Conservation (phyloP, 768 basidiomycete species). For the Mycena galopus region DNA sequence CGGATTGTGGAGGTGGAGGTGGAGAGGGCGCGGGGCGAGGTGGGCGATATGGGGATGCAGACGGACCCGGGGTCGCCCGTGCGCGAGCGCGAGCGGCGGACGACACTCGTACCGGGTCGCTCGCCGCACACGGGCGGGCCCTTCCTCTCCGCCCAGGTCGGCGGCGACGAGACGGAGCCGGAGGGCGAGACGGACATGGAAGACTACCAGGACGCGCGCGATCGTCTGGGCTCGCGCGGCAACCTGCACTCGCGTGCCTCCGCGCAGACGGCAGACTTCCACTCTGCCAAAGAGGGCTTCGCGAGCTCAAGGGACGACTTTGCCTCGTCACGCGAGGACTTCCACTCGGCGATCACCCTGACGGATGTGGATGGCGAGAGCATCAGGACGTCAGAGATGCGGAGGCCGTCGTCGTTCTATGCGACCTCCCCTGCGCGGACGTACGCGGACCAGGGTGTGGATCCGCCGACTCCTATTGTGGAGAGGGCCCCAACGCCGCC, state of each 20-base stretch:
- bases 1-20: slow-evolving; percentile 48
- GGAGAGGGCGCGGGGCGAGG: slow-evolving; percentile 45
- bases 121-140: slow-evolving; percentile 40
- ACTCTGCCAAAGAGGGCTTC: slow-evolving; percentile 10
- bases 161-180: slow-evolving; percentile 73
- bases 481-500: slow-evolving; percentile 14
- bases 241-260: slow-evolving; percentile 28
- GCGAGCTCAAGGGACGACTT: slow-evolving; percentile 77
- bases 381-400: slow-evolving; percentile 73
- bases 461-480: slow-evolving; percentile 28
- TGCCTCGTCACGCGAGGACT: slow-evolving; percentile 81
- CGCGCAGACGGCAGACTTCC: slow-evolving; percentile 15
- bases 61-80: slow-evolving; percentile 9
- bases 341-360: slow-evolving; percentile 81
- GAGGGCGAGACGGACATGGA: slow-evolving; percentile 68
- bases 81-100: slow-evolving; percentile 38
- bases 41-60: slow-evolving; percentile 65
- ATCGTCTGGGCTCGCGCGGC: slow-evolving; percentile 46
- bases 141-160: slow-evolving; percentile 29
- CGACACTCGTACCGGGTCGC: slow-evolving; percentile 39
- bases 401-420: slow-evolving; percentile 44
- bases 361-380: slow-evolving; percentile 86
- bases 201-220: slow-evolving; percentile 86
- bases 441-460: slow-evolving; percentile 34
- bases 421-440: slow-evolving; percentile 43